Percentiles rank a stretch among this genome's conserved stretches.
These are phyloP conservation scores for Solanum peruvianum DNA, from an alignment of 257 asterid species.

Conservation along the genomic window DNA sequence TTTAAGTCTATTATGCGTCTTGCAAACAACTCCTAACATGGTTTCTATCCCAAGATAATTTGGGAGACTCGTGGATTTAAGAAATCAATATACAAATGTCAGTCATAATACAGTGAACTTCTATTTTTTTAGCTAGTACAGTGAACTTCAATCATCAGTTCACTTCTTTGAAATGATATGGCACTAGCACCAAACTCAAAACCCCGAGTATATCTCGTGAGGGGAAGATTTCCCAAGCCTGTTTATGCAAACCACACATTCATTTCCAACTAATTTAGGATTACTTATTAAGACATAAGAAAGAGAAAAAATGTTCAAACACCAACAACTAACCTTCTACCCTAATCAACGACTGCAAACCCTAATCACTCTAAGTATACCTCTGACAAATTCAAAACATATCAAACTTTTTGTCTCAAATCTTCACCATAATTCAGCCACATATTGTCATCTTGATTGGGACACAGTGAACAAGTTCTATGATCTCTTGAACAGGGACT, in stretches of 20 bases:
- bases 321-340: too few relatives aligned
- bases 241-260: too few relatives aligned
- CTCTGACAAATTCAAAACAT: not conserved
- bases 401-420: not conserved
- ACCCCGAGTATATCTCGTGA: too few relatives aligned
- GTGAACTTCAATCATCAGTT: not conserved
- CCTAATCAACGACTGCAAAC: too few relatives aligned
- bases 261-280: too few relatives aligned
- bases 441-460: not conserved
- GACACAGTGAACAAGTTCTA: not conserved
- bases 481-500: not conserved
- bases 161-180: too few relatives aligned
- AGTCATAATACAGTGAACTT: not conserved
- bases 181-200: too few relatives aligned
- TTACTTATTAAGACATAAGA: too few relatives aligned
- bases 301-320: too few relatives aligned
- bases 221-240: too few relatives aligned
- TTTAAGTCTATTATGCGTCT: conserved; percentile 41
- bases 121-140: not conserved
- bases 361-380: not conserved
- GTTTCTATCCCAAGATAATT: conserved; percentile 61
- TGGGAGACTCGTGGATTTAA: conserved; percentile 44
- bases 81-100: conserved; percentile 9
- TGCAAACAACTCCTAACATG: conserved; percentile 83
- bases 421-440: not conserved